These are phyloP conservation scores for Fennellomyces sp. DNA, from an alignment of 371 early-diverging fungal genomes.

Conservation along the genomic window DNA sequence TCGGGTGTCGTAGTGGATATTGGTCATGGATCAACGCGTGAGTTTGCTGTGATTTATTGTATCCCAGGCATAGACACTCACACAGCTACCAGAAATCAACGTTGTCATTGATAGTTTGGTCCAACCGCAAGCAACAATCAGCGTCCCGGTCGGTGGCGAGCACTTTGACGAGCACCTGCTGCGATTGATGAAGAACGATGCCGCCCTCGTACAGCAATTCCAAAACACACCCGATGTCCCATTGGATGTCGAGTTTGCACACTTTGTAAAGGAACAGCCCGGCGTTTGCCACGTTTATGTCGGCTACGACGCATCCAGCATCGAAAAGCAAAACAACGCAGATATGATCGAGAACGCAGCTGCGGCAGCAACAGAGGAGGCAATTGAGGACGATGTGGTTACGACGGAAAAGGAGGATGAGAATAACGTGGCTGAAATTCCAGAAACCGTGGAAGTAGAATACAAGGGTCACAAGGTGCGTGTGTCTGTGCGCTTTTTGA, in stretches of 20 bases:
- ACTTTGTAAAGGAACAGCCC: slow-evolving; percentile 58
- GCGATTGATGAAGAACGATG: slow-evolving; percentile 59
- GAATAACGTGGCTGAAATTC: slow-evolving; percentile 16
- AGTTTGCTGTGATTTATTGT: slow-evolving; percentile 20
- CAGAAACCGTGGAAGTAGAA: slow-evolving; percentile 52
- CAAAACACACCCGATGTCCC: slow-evolving; percentile 22
- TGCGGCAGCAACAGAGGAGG: slow-evolving; percentile 39
- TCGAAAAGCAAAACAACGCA: slow-evolving; percentile 26
- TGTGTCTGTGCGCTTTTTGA: not conserved
- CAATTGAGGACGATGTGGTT: slow-evolving; percentile 26
- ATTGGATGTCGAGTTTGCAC: slow-evolving; percentile 59
- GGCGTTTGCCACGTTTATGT: slow-evolving; percentile 58
- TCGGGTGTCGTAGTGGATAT: slow-evolving; percentile 90
- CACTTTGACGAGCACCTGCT: slow-evolving; percentile 68
- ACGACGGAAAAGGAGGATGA: slow-evolving; percentile 29
- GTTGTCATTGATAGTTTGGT: slow-evolving; percentile 73
- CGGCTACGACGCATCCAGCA: slow-evolving; percentile 41
- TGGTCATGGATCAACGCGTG: slow-evolving; percentile 79
- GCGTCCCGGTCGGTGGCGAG: slow-evolving; percentile 70
- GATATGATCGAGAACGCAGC: slow-evolving; percentile 27
- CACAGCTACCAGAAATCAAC: slow-evolving; percentile 56
- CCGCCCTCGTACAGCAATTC: slow-evolving; percentile 52
- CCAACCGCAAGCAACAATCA: slow-evolving; percentile 58
- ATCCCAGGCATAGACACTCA: not conserved
- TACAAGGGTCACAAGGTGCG: slow-evolving; percentile 63